A percentile compares a stretch with the other conserved stretches of the same genome.
These are phyloP conservation scores for Leptographium lundbergii DNA, from an alignment of 2,329 filamentous ascomycete genomes.

Conservation along the genomic window DNA sequence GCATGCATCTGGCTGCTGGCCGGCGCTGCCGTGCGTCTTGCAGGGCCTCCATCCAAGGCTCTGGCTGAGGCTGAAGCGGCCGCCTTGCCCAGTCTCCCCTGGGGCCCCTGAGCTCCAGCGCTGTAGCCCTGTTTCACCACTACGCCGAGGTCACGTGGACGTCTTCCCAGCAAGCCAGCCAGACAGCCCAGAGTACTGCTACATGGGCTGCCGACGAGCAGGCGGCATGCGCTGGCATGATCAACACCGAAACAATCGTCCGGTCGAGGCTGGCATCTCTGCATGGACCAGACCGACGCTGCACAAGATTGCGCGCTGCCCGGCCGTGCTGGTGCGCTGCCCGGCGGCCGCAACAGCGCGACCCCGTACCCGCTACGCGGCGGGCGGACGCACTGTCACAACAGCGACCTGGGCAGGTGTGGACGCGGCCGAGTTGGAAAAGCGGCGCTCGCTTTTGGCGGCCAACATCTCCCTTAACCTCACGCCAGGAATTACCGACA, in stretches of 20 bases:
- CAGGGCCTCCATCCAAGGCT: neutral
- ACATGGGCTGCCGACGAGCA: neutral
- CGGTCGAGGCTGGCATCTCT: no score
- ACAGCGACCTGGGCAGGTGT: neutral
- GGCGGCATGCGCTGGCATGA: neutral
- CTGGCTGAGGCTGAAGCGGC: neutral
- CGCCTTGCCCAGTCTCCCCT: no score
- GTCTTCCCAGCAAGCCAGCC: neutral
- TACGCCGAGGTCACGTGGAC: neutral
- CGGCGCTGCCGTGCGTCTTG: neutral
- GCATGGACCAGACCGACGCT: no score
- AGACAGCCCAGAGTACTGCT: neutral
- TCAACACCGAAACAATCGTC: neutral
- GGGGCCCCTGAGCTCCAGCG: neutral
- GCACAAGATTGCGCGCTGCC: neutral
- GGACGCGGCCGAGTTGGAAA: conserved; percentile 1
- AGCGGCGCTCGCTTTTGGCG: conserved; percentile 8
- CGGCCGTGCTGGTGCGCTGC: neutral
- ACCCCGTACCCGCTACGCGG: neutral
- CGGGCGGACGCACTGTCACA: neutral
- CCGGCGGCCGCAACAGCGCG: neutral
- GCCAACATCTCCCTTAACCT: conserved; percentile 13
- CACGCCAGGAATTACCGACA: conserved; percentile 15
- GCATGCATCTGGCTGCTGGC: neutral
- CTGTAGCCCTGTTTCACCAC: neutral